A percentile compares a stretch with the other conserved stretches of the same genome.
Conservation (phyloP, 768 basidiomycete species). For the Scleroderma citrinum region DNA sequence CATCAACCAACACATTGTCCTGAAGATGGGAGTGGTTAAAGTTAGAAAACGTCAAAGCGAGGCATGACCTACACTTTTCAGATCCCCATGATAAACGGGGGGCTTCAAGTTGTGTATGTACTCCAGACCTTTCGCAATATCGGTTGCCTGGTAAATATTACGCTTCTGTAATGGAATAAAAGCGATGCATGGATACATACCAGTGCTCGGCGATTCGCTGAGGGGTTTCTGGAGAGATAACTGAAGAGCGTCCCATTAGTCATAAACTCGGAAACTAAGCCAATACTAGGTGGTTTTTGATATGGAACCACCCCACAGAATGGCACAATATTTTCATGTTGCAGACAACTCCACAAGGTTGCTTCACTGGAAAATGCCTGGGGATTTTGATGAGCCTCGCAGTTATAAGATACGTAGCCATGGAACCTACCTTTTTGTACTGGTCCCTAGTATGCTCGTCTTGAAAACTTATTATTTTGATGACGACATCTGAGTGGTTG, state of each 20-base stretch:
- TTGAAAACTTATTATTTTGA: slow-evolving; percentile 18
- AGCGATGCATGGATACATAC: slow-evolving; percentile 1
- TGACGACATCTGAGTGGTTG: slow-evolving; percentile 12
- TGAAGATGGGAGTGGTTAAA: slow-evolving; percentile 6
- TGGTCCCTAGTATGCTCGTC: neutral
- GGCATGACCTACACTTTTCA: slow-evolving; percentile 29
- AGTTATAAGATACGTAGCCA: neutral
- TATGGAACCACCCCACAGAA: slow-evolving; percentile 17
- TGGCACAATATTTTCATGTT: slow-evolving; percentile 22
- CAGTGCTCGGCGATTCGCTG: slow-evolving; percentile 2
- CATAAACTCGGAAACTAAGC: slow-evolving; percentile 22
- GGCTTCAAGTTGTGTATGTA: slow-evolving; percentile 22
- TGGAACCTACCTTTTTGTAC: neutral
- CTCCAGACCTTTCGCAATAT: slow-evolving; percentile 15
- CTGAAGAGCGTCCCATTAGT: slow-evolving; percentile 14
- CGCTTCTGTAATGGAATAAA: neutral
- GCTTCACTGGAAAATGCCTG: slow-evolving; percentile 23
- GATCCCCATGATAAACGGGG: slow-evolving; percentile 35
- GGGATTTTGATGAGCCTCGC: neutral
- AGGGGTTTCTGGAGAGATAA: neutral
- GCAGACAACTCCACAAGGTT: slow-evolving; percentile 21
- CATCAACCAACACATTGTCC: slow-evolving; percentile 21
- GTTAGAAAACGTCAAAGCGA: neutral
- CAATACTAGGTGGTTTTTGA: slow-evolving; percentile 2
- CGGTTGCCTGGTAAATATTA: slow-evolving; percentile 6